Percentiles rank a stretch among this genome's conserved stretches.
Conservation (phyloP, 1,284 basidiomycete genomes). For the Leccinum subrobustum region DNA sequence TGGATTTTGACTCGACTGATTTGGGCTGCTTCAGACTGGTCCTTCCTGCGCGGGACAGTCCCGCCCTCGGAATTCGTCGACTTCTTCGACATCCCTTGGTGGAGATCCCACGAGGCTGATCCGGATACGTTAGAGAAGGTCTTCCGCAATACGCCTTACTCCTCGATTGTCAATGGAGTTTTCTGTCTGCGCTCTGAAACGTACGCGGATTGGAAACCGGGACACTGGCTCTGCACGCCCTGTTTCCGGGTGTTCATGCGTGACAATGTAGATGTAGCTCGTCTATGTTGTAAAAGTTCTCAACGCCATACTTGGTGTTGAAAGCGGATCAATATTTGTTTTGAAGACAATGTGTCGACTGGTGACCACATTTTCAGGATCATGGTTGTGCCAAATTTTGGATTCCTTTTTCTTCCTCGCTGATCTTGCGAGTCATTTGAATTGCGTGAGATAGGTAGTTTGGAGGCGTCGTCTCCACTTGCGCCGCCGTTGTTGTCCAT, state of each 20-base stretch:
- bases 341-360: neutral
- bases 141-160: constrained; percentile 11
- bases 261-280: constrained; percentile 14
- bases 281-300: neutral
- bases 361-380: neutral
- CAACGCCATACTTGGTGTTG: neutral
- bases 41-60: neutral
- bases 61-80: neutral
- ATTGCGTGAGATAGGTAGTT: neutral
- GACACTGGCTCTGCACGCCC: constrained; percentile 14
- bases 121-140: constrained; percentile 7
- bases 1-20: neutral
- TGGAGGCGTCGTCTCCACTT: no score
- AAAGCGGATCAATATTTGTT: neutral
- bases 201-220: constrained; percentile 11
- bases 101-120: constrained; percentile 20
- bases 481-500: no score
- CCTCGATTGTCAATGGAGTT: constrained; percentile 3
- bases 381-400: neutral
- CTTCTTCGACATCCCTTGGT: constrained; percentile 14
- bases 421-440: neutral
- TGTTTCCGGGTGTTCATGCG: constrained; percentile 15
- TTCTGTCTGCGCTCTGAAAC: constrained; percentile 6
- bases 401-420: neutral
- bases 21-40: neutral